phyloP scores from a whole-genome alignment of 768 basidiomycete species.

The Gloeophyllum trabeum region DNA sequence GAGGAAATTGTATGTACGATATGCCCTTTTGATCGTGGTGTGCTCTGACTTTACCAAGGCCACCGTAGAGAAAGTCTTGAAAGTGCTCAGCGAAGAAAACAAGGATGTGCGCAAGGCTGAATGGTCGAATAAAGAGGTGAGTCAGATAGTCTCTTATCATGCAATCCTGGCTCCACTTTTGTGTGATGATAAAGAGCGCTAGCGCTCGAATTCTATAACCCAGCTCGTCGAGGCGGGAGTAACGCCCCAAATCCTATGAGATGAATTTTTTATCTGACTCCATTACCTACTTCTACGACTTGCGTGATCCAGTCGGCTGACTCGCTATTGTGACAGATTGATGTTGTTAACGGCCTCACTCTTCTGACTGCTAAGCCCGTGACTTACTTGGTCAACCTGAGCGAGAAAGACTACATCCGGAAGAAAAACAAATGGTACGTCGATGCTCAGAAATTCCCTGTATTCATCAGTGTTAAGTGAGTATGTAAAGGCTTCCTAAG shows the following conservation, averaged over 20 bases:
- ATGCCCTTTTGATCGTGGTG: slow-evolving; percentile 4
- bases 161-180: slow-evolving; percentile 6
- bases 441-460: neutral
- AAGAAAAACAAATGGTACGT: slow-evolving; percentile 97
- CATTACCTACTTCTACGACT: slow-evolving; percentile 12
- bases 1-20: slow-evolving; percentile 76
- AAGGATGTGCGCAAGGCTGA: slow-evolving; percentile 90
- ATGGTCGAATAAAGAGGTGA: slow-evolving; percentile 95
- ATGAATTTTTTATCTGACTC: slow-evolving; percentile 17
- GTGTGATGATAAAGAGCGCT: slow-evolving; percentile 37
- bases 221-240: slow-evolving; percentile 42
- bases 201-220: slow-evolving; percentile 32
- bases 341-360: slow-evolving; percentile 79
- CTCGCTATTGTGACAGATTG: slow-evolving; percentile 42
- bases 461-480: neutral
- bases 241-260: slow-evolving; percentile 29
- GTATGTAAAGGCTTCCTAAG: slow-evolving; percentile 63
- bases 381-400: slow-evolving; percentile 95
- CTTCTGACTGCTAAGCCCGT: slow-evolving; percentile 96
- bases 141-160: slow-evolving; percentile 12
- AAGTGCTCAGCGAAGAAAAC: slow-evolving; percentile 64
- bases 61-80: slow-evolving; percentile 75
- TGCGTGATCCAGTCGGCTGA: slow-evolving; percentile 6
- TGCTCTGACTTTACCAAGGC: slow-evolving; percentile 34
- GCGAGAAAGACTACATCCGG: slow-evolving; percentile 86